A percentile compares a stretch with the other conserved stretches of the same genome.
phyloP scores from a whole-genome alignment of 1,284 basidiomycete genomes.

The Lentinus polychrous region DNA sequence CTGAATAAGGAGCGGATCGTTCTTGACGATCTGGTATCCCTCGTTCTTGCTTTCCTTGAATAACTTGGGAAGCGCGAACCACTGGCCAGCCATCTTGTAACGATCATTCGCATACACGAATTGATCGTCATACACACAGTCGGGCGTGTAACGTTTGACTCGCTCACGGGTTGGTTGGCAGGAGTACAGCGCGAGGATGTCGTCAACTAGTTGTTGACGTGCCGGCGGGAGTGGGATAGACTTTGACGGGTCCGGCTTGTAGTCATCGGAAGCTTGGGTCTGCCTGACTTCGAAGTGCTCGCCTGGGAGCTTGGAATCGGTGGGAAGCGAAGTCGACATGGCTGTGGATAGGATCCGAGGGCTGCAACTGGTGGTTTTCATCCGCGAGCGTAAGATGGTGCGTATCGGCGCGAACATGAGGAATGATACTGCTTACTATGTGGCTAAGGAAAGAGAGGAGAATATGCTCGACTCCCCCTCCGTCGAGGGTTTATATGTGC shows the following conservation, averaged over 20 bases:
- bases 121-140: slow-evolving; percentile 22
- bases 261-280: slow-evolving; percentile 19
- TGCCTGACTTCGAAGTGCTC: slow-evolving; percentile 23
- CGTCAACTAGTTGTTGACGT: background rate
- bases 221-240: slow-evolving; percentile 21
- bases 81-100: slow-evolving; percentile 29
- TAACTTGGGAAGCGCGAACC: slow-evolving; percentile 28
- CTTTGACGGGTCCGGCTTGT: slow-evolving; percentile 22
- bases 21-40: slow-evolving; percentile 22
- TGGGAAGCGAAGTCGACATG: slow-evolving; percentile 12
- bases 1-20: slow-evolving; percentile 23
- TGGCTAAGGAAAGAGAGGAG: no score
- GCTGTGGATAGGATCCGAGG: no score
- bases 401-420: no score
- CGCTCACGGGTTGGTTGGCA: slow-evolving; percentile 14
- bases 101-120: slow-evolving; percentile 27
- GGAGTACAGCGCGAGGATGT: slow-evolving; percentile 2
- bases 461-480: no score
- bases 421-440: no score
- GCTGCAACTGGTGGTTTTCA: no score
- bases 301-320: slow-evolving; percentile 19
- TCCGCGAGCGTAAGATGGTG: no score
- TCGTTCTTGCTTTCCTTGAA: slow-evolving; percentile 25
- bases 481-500: no score
- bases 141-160: slow-evolving; percentile 25